Evolutionary conservation across 2,329 filamentous ascomycete genomes (phyloP).

Genomic region (Biscogniauxia mediterranea): DNA sequence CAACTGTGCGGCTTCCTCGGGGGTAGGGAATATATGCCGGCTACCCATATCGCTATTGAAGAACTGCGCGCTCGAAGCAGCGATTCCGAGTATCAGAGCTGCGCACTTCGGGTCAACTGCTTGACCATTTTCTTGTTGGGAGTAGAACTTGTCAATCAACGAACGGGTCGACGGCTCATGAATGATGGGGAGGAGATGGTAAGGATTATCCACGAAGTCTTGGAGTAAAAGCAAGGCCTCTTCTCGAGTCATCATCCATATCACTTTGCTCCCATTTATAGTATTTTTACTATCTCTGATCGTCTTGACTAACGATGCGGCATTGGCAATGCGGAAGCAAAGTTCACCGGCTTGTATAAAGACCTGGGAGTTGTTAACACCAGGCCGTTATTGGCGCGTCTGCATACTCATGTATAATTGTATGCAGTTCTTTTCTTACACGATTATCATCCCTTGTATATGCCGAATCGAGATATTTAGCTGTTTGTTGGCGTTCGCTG

Average conservation of each 20-base stretch:
- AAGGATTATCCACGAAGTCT: constrained; percentile 29
- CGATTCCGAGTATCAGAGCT: constrained; percentile 29
- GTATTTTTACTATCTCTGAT: not conserved
- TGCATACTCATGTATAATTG: not conserved
- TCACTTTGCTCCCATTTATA: not conserved
- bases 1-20: constrained; percentile 17
- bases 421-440: constrained; percentile 3
- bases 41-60: constrained; percentile 12
- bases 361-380: constrained; percentile 8
- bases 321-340: constrained; percentile 7
- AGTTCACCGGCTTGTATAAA: not conserved
- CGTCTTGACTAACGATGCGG: constrained; percentile 6
- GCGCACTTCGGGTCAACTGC: constrained; percentile 19
- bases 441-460: constrained; percentile 13
- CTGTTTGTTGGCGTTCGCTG: constrained; percentile 15
- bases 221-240: constrained; percentile 28
- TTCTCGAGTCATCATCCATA: constrained; percentile 21
- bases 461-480: constrained; percentile 15
- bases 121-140: constrained; percentile 8
- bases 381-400: not conserved
- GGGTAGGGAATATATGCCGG: constrained; percentile 14
- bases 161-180: constrained; percentile 24
- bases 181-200: constrained; percentile 26
- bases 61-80: constrained; percentile 31
- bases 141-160: constrained; percentile 22